Base-by-base conservation (phyloP, 768 basidiomycete genomes). In the Nevesoporus exiguus region DNA sequence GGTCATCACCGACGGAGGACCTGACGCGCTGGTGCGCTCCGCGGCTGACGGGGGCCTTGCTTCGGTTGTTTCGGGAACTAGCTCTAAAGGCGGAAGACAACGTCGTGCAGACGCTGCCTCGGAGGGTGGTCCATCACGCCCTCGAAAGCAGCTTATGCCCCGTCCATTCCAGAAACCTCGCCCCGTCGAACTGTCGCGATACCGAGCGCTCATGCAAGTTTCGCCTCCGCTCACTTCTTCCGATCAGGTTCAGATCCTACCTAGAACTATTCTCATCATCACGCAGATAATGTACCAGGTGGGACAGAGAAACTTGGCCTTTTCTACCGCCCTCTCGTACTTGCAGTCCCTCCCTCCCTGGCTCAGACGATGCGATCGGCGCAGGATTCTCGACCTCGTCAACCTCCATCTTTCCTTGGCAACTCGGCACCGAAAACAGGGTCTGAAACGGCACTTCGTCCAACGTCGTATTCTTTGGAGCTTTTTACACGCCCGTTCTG, bases 351-450 rank as follows among this genome's bases (percentile, higher is more conserved):
- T 88, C 43, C 82, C 86, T 43, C 64, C 59, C 11, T 57, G 59
- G 31, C 62, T 86, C 39, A 66, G 68, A 63, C 58, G 60, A 21
- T 66, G 65, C 46, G 67, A 69, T 63, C 68, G 67, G 17, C 62
- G 64, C 33, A 55, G 61, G 31, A 79, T 79, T 57, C 68, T 85
- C 44, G 72, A 77, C 48, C 78, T 89, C 50, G 74, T 89, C 49
- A 58, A 68, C 61, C 65, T 78, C 41, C 66, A 68, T 61, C 68
- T 80, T 29, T 75, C 80, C 63, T 69, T 82, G 49, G 66, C 51
- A 15, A 66, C 53, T 14, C 65, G 60, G 33, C 53, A 69, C 67
- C 50, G 63, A 63, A 58, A 69, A 66, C 54, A 61, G 27, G 77
- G 80, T 31, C 63, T 83, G 41, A 65, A 72, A 31, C 74, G 66